Percentiles rank a stretch among this genome's conserved stretches.
These are phyloP conservation scores for Piedraia hortae DNA, from an alignment of 2,329 filamentous ascomycete species.

Conservation along the genomic window DNA sequence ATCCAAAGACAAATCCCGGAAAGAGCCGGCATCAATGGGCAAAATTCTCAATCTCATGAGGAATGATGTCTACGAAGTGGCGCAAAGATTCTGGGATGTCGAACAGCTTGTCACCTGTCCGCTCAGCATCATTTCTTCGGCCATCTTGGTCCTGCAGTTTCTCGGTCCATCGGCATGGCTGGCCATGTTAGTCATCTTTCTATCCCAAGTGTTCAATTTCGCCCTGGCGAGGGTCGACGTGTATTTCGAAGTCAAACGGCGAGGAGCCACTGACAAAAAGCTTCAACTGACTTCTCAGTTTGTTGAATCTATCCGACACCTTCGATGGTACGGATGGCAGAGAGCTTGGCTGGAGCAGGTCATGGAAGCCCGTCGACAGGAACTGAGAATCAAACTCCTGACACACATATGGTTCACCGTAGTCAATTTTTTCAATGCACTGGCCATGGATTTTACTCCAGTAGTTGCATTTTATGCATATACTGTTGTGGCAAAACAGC, in stretches of 20 bases:
- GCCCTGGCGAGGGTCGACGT: slow-evolving; percentile 38
- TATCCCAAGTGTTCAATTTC: slow-evolving; percentile 43
- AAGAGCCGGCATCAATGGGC: slow-evolving; percentile 49
- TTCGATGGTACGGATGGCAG: slow-evolving; percentile 66
- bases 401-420: slow-evolving; percentile 33
- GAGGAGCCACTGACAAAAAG: slow-evolving; percentile 46
- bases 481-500: slow-evolving; percentile 38
- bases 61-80: slow-evolving; percentile 52
- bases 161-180: slow-evolving; percentile 59
- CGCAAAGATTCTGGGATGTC: slow-evolving; percentile 69
- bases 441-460: slow-evolving; percentile 49
- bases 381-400: slow-evolving; percentile 36
- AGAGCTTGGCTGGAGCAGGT: slow-evolving; percentile 43
- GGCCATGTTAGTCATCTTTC: slow-evolving; percentile 28
- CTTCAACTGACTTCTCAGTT: slow-evolving; percentile 64
- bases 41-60: slow-evolving; percentile 78
- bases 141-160: slow-evolving; percentile 46
- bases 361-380: slow-evolving; percentile 36
- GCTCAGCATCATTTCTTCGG: slow-evolving; percentile 44
- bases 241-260: slow-evolving; percentile 40
- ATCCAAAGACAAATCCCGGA: slow-evolving; percentile 11
- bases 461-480: slow-evolving; percentile 61
- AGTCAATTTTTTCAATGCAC: slow-evolving; percentile 41
- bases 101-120: slow-evolving; percentile 49
- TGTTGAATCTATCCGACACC: slow-evolving; percentile 57